phyloP scores from a whole-genome alignment of 1,284 basidiomycete species.

The Trametes sp. region DNA sequence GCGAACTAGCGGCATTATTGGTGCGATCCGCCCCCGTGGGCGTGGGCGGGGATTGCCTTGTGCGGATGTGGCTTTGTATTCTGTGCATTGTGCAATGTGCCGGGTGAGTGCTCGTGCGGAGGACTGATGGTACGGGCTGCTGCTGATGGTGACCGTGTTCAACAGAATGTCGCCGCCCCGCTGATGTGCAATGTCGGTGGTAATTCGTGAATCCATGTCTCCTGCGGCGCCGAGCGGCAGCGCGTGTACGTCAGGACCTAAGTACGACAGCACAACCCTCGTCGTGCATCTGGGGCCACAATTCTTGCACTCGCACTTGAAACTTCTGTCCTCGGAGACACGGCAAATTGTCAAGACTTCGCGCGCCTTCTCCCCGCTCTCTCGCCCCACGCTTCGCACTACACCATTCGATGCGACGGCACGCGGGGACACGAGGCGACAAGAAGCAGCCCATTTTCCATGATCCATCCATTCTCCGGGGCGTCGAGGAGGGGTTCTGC shows the following conservation, averaged over 20 bases:
- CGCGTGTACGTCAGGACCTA: neutral
- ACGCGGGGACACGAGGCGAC: neutral
- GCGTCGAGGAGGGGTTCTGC: too few species aligned
- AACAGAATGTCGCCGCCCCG: too few species aligned
- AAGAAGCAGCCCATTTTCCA: neutral
- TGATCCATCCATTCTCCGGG: neutral
- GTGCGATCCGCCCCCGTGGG: neutral
- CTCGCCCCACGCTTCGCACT: neutral
- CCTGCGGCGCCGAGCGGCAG: too few species aligned
- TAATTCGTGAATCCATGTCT: too few species aligned
- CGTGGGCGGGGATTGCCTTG: neutral
- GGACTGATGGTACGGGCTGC: too few species aligned
- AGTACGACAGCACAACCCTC: neutral
- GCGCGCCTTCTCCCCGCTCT: neutral
- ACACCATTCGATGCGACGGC: neutral
- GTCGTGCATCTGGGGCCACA: neutral
- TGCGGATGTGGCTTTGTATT: neutral
- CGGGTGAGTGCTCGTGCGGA: neutral
- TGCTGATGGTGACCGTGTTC: too few species aligned
- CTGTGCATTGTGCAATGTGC: neutral
- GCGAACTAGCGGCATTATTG: neutral
- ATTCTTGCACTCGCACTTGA: neutral
- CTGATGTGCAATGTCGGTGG: too few species aligned
- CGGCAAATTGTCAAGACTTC: neutral
- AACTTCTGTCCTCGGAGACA: neutral